A percentile compares a stretch with the other conserved stretches of the same genome.
Evolutionary conservation across 2,329 filamentous ascomycete genomes (phyloP).

Genomic region (Metarhizium anisopliae): DNA sequence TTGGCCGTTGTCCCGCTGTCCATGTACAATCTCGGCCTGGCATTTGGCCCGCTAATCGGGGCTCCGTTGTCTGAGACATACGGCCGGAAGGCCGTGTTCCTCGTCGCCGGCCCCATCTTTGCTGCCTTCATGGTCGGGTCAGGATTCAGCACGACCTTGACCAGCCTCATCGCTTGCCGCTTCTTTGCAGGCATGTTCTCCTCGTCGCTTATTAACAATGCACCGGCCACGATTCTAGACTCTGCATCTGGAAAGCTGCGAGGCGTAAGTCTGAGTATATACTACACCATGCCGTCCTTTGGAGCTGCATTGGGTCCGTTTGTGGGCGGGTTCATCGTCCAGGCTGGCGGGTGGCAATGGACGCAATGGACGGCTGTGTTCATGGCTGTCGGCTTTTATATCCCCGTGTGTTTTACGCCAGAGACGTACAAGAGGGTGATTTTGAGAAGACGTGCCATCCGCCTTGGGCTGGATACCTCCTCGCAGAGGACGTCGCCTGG

Average conservation of each 20-base stretch:
- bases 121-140: conserved; percentile 70
- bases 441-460: conserved; percentile 36
- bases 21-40: conserved; percentile 18
- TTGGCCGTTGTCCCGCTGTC: conserved; percentile 17
- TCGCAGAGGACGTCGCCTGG: conserved; percentile 16
- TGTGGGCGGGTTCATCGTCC: conserved; percentile 56
- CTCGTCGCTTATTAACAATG: conserved; percentile 52
- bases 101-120: conserved; percentile 52
- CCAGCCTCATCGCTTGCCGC: conserved; percentile 61
- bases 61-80: conserved; percentile 67
- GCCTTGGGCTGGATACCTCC: conserved; percentile 16
- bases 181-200: conserved; percentile 59
- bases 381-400: conserved; percentile 38
- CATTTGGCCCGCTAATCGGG: conserved; percentile 55
- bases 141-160: conserved; percentile 56
- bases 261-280: conserved; percentile 51
- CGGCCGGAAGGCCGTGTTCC: conserved; percentile 37
- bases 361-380: conserved; percentile 29
- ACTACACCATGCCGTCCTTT: conserved; percentile 57
- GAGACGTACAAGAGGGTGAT: conserved; percentile 57
- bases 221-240: conserved; percentile 53
- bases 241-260: conserved; percentile 22
- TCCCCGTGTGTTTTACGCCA: conserved; percentile 44
- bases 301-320: conserved; percentile 57
- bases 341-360: conserved; percentile 60